Conservation (phyloP, 2,329 filamentous ascomycete genomes). For the Paecilomyces dactylethromorphus region DNA sequence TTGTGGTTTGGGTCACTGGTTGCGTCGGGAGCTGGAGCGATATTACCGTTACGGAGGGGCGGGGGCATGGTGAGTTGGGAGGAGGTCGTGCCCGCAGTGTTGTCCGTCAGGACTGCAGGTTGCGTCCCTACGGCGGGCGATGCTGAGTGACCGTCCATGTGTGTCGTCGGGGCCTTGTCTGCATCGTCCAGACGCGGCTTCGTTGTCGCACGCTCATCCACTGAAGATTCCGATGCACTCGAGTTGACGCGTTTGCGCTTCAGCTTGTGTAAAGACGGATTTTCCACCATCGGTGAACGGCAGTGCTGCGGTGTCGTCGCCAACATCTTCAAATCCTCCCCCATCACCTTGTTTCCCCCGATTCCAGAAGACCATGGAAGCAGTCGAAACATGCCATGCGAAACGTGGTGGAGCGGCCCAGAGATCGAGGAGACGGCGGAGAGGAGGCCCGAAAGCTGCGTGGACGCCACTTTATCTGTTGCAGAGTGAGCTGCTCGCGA, state of each 20-base stretch:
- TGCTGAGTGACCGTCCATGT: constrained; percentile 5
- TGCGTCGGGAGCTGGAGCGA: constrained; percentile 2
- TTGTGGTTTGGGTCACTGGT: constrained; percentile 11
- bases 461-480: background rate
- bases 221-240: constrained; percentile 27
- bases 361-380: constrained; percentile 40
- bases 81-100: background rate
- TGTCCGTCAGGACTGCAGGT: background rate
- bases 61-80: background rate
- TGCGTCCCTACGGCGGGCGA: background rate
- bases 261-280: constrained; percentile 37
- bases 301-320: constrained; percentile 29
- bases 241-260: constrained; percentile 55
- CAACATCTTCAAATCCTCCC: constrained; percentile 39
- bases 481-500: constrained; percentile 4
- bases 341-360: constrained; percentile 40
- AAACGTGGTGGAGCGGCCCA: constrained; percentile 13
- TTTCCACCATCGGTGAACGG: constrained; percentile 20
- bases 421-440: background rate
- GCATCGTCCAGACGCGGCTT: constrained; percentile 25
- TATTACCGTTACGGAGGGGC: background rate
- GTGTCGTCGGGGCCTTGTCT: constrained; percentile 11
- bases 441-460: constrained; percentile 9
- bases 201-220: constrained; percentile 22
- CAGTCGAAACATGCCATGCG: constrained; percentile 45